phyloP scores from a whole-genome alignment of 768 basidiomycete genomes.

The Cystofilobasidium ferigula region DNA sequence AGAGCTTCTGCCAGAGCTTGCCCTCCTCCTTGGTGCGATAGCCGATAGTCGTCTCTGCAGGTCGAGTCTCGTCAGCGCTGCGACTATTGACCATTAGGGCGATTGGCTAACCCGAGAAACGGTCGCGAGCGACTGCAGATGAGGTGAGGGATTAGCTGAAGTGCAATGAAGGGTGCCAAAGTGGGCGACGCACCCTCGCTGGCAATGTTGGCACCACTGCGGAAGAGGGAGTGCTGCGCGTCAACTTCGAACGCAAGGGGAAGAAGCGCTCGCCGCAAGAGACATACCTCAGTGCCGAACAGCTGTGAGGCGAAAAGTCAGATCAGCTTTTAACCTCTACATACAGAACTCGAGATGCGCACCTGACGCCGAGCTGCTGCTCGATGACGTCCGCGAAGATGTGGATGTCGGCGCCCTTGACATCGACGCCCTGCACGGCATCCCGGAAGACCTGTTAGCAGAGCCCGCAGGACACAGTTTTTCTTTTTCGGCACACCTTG shows the following conservation, averaged over 20 bases:
- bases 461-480: too few relatives aligned
- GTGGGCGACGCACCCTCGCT: conserved; percentile 35
- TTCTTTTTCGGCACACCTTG: too few relatives aligned
- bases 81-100: neutral
- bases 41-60: conserved; percentile 44
- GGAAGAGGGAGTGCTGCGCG: neutral
- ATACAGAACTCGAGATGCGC: too few relatives aligned
- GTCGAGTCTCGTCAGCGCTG: neutral
- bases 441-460: neutral
- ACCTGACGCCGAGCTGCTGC: conserved; percentile 39
- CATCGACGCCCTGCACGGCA: conserved; percentile 43
- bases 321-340: too few relatives aligned
- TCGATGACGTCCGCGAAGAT: conserved; percentile 43
- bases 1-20: conserved; percentile 41
- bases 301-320: conserved; percentile 26
- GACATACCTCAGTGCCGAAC: conserved; percentile 2
- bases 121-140: conserved; percentile 38
- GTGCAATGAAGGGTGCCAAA: neutral
- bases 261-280: neutral
- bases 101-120: conserved; percentile 34
- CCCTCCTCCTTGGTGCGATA: conserved; percentile 41
- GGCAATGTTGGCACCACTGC: conserved; percentile 45
- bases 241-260: neutral
- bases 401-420: conserved; percentile 39
- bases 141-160: neutral